Evolutionary conservation across 192 early-diverging fungal genomes (phyloP), one percentile per base, ranked within the genome.

Genomic region (Rhizophagus sp.): DNA sequence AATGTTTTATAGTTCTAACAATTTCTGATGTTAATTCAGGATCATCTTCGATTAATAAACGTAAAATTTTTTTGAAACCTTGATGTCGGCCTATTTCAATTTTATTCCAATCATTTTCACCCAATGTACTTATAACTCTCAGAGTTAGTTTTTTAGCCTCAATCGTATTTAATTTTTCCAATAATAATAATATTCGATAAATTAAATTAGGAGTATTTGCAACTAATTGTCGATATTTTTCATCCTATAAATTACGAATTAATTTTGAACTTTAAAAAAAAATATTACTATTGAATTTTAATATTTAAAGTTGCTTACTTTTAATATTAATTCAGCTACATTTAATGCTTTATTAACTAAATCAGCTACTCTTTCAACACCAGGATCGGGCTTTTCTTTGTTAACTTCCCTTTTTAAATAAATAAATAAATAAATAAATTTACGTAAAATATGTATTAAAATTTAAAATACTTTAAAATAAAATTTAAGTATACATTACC

Each of bases 51-150:
- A 84, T 84, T 36, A 84, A 73, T 27, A 84, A 72, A 30, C 83
- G 83, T 15, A 84, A 47, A 24, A 84, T 84, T 72, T 84, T 84
- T 70, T 84, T 84, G 70, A 82, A 84, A 30, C 83, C 83, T 41
- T 84, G 81, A 41, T 78, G 30, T 69, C 82, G 81, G 2, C 81
- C 83, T 84, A 70, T 79, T n/a, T 84, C 83, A 36, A 84, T 84
- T 72, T 84, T 84, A 44, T 81, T 84, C 62, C 81, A 76, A 50
- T 84, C 83, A 30, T 80, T 84, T 66, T 84, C 83, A 5, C 83
- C 83, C 3, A 84, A 82, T 7, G 83, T 84, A 10, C 81, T 79
- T 41, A 84, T 64, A 36, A 84, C 82, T 11, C 83, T 78, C 13
- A 84, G 76, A 17, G 82, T 61, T 9, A 82, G 44, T 10, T 82